Conservation (phyloP, 441 rosid genomes). For the Gossypium trilobum region DNA sequence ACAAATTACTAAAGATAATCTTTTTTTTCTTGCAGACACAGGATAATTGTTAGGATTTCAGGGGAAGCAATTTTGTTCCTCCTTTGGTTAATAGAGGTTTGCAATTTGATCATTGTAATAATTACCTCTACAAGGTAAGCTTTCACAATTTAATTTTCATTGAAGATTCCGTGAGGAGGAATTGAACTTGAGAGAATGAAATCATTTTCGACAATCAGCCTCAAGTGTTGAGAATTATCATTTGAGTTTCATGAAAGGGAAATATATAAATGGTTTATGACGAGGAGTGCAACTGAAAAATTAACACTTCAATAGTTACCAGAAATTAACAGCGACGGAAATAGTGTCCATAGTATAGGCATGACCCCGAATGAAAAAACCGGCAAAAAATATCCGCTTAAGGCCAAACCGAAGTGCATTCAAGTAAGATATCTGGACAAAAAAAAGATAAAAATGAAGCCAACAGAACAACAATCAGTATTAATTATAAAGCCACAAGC, state of each 20-base stretch:
- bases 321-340: slow-evolving; percentile 85
- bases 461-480: not conserved
- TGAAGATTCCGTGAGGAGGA: not conserved
- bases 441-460: slow-evolving; percentile 2
- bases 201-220: not conserved
- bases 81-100: not conserved
- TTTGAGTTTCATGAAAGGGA: not conserved
- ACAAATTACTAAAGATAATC: not conserved
- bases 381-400: slow-evolving; percentile 80
- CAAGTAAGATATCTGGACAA: slow-evolving; percentile 64
- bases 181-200: not conserved
- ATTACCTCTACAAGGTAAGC: not conserved
- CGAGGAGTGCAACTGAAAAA: not conserved
- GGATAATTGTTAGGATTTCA: not conserved
- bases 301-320: slow-evolving; percentile 33
- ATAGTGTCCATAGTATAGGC: slow-evolving; percentile 96
- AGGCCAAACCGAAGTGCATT: slow-evolving; percentile 87
- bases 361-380: slow-evolving; percentile 86
- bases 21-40: not conserved
- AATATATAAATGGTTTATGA: not conserved
- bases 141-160: not conserved
- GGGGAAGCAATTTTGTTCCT: not conserved
- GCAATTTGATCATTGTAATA: not conserved
- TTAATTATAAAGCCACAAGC: not conserved
- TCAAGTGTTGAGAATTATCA: not conserved